Evolutionary conservation across 2,329 filamentous ascomycete species (phyloP).

Genomic region (Cryphonectria naterciae): DNA sequence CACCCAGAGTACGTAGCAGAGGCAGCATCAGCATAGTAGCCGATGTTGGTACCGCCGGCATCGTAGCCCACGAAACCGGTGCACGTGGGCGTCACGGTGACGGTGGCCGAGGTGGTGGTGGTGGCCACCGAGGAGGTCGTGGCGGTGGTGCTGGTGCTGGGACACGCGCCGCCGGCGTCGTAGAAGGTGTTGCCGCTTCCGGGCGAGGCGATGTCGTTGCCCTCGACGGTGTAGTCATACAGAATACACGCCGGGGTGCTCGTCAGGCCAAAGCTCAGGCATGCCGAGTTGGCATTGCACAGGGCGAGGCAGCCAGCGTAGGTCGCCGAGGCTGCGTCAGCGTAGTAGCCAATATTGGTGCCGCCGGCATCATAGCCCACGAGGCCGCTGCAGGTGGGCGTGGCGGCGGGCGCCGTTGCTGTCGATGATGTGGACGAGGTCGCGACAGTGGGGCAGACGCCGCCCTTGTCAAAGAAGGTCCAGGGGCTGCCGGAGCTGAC

Average conservation of each 20-base stretch:
- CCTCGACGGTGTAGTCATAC: conserved; percentile 26
- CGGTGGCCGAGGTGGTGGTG: conserved; percentile 3
- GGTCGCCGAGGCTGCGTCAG: conserved; percentile 18
- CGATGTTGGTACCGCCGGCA: conserved; percentile 24
- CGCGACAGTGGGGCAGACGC: conserved; percentile 19
- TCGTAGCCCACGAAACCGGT: conserved; percentile 25
- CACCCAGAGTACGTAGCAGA: conserved; percentile 27
- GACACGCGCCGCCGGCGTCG: conserved; percentile 23
- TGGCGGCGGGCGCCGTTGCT: conserved; percentile 16
- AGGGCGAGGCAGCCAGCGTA: conserved; percentile 23
- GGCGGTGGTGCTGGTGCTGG: not conserved
- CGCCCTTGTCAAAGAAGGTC: conserved; percentile 29
- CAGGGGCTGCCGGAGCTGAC: conserved; percentile 36
- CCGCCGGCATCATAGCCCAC: conserved; percentile 26
- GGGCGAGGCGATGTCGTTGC: conserved; percentile 37
- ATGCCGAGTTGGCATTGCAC: conserved; percentile 25
- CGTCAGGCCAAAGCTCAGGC: conserved; percentile 27
- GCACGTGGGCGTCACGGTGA: conserved; percentile 24
- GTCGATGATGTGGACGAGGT: conserved; percentile 12
- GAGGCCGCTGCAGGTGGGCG: conserved; percentile 25
- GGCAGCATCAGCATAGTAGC: conserved; percentile 24
- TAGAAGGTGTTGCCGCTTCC: conserved; percentile 34
- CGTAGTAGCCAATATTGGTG: conserved; percentile 25
- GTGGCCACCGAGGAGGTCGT: conserved; percentile 11
- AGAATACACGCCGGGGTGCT: conserved; percentile 26